Evolutionary conservation across 106 monocot species (phyloP).

Genomic region (Dioscorea dumetorum): DNA sequence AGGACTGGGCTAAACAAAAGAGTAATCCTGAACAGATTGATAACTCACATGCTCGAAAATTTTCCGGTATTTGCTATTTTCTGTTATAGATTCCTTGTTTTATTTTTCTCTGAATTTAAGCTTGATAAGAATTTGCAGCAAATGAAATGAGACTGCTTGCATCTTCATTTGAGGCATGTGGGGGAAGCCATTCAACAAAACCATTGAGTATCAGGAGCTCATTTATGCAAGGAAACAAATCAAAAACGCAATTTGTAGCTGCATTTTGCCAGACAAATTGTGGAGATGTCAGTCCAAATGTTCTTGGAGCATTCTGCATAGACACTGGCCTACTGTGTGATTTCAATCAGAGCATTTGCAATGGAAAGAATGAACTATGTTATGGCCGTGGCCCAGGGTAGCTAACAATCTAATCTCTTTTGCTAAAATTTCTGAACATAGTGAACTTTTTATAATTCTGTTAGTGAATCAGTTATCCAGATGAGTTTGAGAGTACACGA

Average conservation of each 20-base stretch:
- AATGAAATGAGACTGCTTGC: conserved; percentile 44
- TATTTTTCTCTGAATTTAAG: too few species aligned
- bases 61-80: too few species aligned
- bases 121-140: conserved; percentile 21
- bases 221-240: conserved; percentile 32
- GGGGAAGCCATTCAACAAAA: conserved; percentile 44
- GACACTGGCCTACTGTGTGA: conserved; percentile 85
- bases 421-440: background rate
- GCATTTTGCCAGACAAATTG: conserved; percentile 95
- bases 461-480: conserved; percentile 58
- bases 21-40: conserved; percentile 20
- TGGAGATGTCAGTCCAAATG: conserved; percentile 97
- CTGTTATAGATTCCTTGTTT: too few species aligned
- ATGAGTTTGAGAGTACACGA: conserved; percentile 89
- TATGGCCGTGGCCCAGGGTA: conserved; percentile 95
- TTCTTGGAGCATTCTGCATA: conserved; percentile 79
- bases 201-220: conserved; percentile 35
- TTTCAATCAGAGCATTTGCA: conserved; percentile 89
- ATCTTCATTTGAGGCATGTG: conserved; percentile 64
- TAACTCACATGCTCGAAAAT: background rate
- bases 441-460: background rate
- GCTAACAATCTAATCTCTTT: background rate
- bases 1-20: conserved; percentile 70
- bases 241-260: conserved; percentile 61
- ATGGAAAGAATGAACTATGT: conserved; percentile 91